These are phyloP conservation scores for Lactarius hengduanensis DNA, from an alignment of 768 basidiomycete species.

Conservation along the genomic window DNA sequence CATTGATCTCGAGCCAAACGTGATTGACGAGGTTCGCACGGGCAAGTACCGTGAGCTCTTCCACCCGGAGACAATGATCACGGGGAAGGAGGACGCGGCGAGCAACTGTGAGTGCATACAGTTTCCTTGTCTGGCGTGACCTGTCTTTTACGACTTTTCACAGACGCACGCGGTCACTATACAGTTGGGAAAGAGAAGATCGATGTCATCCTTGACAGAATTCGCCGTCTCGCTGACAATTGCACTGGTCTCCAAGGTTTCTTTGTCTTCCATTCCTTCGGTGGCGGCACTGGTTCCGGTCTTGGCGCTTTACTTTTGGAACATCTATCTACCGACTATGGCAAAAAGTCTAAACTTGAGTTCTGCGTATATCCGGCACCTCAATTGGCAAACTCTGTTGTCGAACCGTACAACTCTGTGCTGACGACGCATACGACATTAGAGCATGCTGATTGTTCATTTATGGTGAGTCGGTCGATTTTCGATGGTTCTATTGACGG, in stretches of 20 bases:
- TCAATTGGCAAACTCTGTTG: slow-evolving; percentile 89
- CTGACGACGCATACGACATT: slow-evolving; percentile 98
- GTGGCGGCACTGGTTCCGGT: slow-evolving; percentile 98
- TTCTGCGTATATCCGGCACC: slow-evolving; percentile 97
- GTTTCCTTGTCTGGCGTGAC: neutral
- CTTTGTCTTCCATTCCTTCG: slow-evolving; percentile 99
- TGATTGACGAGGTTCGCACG: slow-evolving; percentile 95
- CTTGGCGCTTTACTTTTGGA: slow-evolving; percentile 97
- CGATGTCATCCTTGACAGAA: slow-evolving; percentile 94
- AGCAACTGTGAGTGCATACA: slow-evolving; percentile 79
- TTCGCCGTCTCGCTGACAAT: slow-evolving; percentile 96
- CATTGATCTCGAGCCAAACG: slow-evolving; percentile 95
- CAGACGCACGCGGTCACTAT: slow-evolving; percentile 98
- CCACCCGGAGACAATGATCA: slow-evolving; percentile 98
- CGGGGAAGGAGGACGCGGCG: slow-evolving; percentile 98
- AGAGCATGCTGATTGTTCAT: slow-evolving; percentile 99
- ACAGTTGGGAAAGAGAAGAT: slow-evolving; percentile 99
- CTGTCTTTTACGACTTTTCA: neutral
- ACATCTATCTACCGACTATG: slow-evolving; percentile 95
- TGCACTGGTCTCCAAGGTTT: slow-evolving; percentile 98
- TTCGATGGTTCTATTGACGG: neutral
- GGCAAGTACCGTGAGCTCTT: slow-evolving; percentile 96
- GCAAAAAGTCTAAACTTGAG: slow-evolving; percentile 98
- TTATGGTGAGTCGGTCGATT: slow-evolving; percentile 65
- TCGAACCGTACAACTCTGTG: slow-evolving; percentile 98